A percentile compares a stretch with the other conserved stretches of the same genome.
Conservation (phyloP, 2,329 filamentous ascomycete species). For the Aspergillus pseudoviridinutans region DNA sequence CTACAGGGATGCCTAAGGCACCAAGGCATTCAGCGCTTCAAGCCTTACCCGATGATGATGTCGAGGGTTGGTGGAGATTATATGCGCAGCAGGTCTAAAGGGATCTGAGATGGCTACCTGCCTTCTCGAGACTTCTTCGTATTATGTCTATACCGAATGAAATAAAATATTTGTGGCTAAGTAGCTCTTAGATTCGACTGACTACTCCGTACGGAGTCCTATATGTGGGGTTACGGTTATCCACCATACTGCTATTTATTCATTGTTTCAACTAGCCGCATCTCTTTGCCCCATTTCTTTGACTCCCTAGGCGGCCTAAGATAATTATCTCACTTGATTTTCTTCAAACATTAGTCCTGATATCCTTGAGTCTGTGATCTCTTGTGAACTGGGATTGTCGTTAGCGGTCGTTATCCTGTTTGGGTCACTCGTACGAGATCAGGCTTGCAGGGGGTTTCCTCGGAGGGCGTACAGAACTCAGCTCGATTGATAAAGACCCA, state of each 20-base stretch:
- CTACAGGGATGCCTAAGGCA: slow-evolving; percentile 24
- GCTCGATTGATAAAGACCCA: not conserved
- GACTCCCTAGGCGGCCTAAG: not conserved
- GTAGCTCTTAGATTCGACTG: not conserved
- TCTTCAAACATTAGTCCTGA: not conserved
- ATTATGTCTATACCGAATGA: not conserved
- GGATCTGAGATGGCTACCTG: not conserved
- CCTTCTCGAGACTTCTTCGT: not conserved
- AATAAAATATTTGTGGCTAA: not conserved
- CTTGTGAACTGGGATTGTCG: not conserved
- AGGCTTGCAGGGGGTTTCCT: not conserved
- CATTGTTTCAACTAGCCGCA: not conserved
- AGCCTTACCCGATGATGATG: not conserved
- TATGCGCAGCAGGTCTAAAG: not conserved
- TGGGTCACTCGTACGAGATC: not conserved
- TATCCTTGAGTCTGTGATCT: not conserved
- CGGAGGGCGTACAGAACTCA: not conserved
- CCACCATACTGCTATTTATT: not conserved
- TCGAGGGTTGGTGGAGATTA: not conserved
- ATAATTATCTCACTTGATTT: not conserved
- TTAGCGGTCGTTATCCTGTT: not conserved
- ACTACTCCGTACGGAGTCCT: not conserved
- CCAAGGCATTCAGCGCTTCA: slow-evolving; percentile 5
- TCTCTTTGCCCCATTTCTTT: not conserved
- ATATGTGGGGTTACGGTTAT: not conserved